Base-by-base conservation (phyloP, 2,329 filamentous ascomycete species). In the Aspergillus sp. region DNA sequence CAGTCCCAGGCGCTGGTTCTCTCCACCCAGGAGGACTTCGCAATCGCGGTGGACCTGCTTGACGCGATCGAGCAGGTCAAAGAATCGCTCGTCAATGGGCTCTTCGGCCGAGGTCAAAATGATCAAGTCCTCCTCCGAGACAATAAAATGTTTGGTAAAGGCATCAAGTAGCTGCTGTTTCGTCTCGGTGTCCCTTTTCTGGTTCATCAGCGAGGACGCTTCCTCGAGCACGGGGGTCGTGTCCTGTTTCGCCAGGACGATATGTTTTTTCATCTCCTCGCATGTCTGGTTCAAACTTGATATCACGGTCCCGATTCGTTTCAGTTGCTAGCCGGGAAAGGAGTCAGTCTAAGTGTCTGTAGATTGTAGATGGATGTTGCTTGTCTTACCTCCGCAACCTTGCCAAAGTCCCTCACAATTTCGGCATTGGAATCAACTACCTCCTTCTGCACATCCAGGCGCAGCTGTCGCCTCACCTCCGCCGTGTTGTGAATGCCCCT, bases 401-500 rank as follows among this genome's bases (percentile, higher is more conserved):
- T 82, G 33, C 91, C 90, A 73, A 97, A 97, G 67, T 96, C 90
- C 49, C 83, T 79, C 53, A 97, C 84, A 57, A 97, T 89, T 58
- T 90, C 84, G 46, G 89, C 91, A 82, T 97, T 96, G 73, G 88
- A 91, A 59, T 93, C 84, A 51, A 97, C 92, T 35, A 96, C 89
- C 66, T 97, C 92, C 69, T 88, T 93, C 68, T 97, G 91, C 1
- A 95, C 80, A 66, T 95, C 86, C 1, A 95, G 73, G 14, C 92
- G 85, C 14, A 97, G 74, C 53, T 89, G 86, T 5, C 93, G 84
- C 47, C 94, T 82, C 2, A 86, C 87, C 59, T 92, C 88, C 9
- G 89, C 80, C 11, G 84, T 89, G 67, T 95, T 96, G 50, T 81
- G 76, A 13, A 91, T 71, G 1, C 80, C 80, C 33, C 89, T 82